Percentiles rank a stretch among this genome's conserved stretches.
phyloP scores from a whole-genome alignment of 208 protist species.

The Leptomonas seymouri region DNA sequence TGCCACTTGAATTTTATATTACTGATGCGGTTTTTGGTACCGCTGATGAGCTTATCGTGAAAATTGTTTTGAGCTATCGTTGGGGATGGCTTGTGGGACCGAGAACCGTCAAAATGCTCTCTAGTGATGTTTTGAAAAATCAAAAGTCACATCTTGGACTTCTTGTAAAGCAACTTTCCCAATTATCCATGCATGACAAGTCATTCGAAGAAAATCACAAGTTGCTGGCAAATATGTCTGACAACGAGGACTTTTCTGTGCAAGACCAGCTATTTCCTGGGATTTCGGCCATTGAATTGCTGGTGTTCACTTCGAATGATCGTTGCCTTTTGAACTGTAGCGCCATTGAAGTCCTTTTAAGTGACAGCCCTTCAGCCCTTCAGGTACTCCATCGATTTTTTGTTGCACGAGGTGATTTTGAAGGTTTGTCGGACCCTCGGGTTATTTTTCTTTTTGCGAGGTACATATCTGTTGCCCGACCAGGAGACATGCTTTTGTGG shows the following conservation, averaged over 20 bases:
- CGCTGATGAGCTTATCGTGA: neutral
- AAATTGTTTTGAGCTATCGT: neutral
- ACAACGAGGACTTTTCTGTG: neutral
- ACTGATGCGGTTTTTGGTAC: neutral
- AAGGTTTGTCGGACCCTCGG: constrained; percentile 1
- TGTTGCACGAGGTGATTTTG: constrained; percentile 7
- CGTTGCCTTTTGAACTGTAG: neutral
- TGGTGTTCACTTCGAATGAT: neutral
- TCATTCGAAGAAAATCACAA: neutral
- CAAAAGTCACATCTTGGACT: neutral
- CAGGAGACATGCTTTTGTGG: constrained; percentile 10
- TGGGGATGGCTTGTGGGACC: constrained; percentile 6
- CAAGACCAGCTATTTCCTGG: neutral
- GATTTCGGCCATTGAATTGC: neutral
- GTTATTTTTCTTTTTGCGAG: constrained; percentile 15
- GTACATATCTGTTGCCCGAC: neutral
- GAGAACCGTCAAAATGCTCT: constrained; percentile 3
- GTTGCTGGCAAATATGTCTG: no score
- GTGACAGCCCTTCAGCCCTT: neutral
- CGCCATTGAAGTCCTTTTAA: constrained; percentile 1
- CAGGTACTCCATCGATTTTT: neutral
- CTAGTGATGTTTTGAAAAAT: neutral
- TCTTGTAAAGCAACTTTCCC: neutral
- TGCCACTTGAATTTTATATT: constrained; percentile 7
- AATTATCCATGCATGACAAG: no score